These are phyloP conservation scores for Metschnikowia cerradonensis DNA, from an alignment of 805 yeast species.

Conservation along the genomic window DNA sequence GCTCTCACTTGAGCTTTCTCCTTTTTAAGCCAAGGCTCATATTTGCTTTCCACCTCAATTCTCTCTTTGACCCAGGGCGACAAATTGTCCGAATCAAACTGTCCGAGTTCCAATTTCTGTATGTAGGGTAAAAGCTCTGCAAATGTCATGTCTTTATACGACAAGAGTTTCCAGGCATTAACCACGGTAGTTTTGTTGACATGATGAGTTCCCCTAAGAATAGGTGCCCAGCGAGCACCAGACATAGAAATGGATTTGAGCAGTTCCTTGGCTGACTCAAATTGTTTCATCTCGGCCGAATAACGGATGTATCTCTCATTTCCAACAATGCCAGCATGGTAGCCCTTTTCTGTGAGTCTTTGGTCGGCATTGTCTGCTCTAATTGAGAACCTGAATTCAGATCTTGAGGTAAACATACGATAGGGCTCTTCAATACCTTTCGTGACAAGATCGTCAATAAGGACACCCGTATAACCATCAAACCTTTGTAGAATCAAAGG, in stretches of 20 bases:
- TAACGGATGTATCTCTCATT: conserved; percentile 53
- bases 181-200: conserved; percentile 36
- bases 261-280: conserved; percentile 41
- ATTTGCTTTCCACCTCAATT: conserved; percentile 74
- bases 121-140: conserved; percentile 29
- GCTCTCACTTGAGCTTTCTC: conserved; percentile 72
- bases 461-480: conserved; percentile 88
- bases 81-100: conserved; percentile 22
- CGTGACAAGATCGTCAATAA: conserved; percentile 89
- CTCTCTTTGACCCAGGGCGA: conserved; percentile 48
- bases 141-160: conserved; percentile 44
- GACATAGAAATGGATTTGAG: conserved; percentile 46
- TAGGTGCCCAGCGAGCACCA: conserved; percentile 60
- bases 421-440: conserved; percentile 97
- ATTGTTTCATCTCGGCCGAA: conserved; percentile 39
- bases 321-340: conserved; percentile 60
- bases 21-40: conserved; percentile 72
- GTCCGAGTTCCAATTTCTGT: conserved; percentile 18
- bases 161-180: conserved; percentile 66
- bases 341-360: conserved; percentile 71
- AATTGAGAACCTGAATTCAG: conserved; percentile 86
- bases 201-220: conserved; percentile 44
- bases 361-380: conserved; percentile 93
- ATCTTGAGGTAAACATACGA: conserved; percentile 94
- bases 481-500: conserved; percentile 59